phyloP scores from a whole-genome alignment of 768 basidiomycete species.

The Russula virescens region DNA sequence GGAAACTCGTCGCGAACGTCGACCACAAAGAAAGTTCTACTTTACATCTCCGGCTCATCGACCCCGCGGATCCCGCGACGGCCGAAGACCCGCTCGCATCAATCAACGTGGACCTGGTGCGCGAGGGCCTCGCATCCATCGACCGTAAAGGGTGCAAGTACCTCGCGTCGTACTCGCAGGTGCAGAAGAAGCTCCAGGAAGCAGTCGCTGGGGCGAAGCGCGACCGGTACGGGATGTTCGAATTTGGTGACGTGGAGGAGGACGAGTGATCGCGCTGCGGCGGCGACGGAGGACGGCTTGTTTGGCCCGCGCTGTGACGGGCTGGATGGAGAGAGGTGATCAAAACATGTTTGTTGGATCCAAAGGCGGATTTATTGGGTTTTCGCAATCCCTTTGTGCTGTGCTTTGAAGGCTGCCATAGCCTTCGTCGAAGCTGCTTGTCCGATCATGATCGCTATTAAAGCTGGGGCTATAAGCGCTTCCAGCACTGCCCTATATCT shows the following conservation, averaged over 20 bases:
- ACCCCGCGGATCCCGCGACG: slow-evolving; percentile 68
- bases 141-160: slow-evolving; percentile 78
- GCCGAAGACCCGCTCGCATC: slow-evolving; percentile 65
- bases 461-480: no score
- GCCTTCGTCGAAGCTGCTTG: no score
- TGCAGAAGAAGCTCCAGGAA: slow-evolving; percentile 59
- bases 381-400: no score
- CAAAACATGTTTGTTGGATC: background rate
- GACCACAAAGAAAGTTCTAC: slow-evolving; percentile 76
- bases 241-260: slow-evolving; percentile 88
- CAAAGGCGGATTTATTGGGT: no score
- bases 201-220: slow-evolving; percentile 61
- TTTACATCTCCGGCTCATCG: slow-evolving; percentile 88
- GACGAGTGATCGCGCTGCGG: slow-evolving; percentile 44
- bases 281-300: no score
- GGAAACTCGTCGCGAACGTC: slow-evolving; percentile 93
- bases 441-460: no score
- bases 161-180: slow-evolving; percentile 58
- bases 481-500: no score
- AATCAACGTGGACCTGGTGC: slow-evolving; percentile 84
- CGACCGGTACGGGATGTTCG: slow-evolving; percentile 77
- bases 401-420: no score
- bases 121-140: slow-evolving; percentile 79
- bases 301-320: background rate
- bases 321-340: background rate